Evolutionary conservation across 805 yeast genomes (phyloP).

Genomic region (Saccharomycopsis vini): DNA sequence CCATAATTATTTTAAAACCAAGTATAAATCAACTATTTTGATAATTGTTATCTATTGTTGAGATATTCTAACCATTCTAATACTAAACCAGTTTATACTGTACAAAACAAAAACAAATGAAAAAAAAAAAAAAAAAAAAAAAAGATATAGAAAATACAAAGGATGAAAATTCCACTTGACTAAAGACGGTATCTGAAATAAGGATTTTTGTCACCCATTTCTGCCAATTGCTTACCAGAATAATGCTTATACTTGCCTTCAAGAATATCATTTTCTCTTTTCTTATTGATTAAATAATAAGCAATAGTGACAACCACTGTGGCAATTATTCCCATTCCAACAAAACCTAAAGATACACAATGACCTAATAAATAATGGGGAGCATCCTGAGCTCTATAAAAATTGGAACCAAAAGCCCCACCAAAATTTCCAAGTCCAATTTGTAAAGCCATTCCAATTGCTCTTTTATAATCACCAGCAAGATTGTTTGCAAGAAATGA

Average conservation of each 20-base stretch:
- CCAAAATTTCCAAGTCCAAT: constrained; percentile 32
- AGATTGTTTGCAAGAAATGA: constrained; percentile 31
- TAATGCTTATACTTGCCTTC: constrained; percentile 27
- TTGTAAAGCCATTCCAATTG: constrained; percentile 32
- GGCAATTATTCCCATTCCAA: constrained; percentile 25
- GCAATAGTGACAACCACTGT: constrained; percentile 21
- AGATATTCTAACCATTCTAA: too few relatives aligned
- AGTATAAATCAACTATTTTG: too few relatives aligned
- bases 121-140: too few relatives aligned
- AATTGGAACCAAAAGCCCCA: constrained; percentile 29
- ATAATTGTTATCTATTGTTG: too few relatives aligned
- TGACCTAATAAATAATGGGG: constrained; percentile 28
- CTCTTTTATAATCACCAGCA: constrained; percentile 30
- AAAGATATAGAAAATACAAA: too few relatives aligned
- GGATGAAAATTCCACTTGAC: neutral
- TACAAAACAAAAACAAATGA: too few relatives aligned
- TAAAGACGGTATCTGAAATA: constrained; percentile 26
- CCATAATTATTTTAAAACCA: too few relatives aligned
- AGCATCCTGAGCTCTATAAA: constrained; percentile 25
- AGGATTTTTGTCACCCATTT: constrained; percentile 36
- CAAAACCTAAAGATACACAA: constrained; percentile 26
- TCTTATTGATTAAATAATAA: constrained; percentile 23
- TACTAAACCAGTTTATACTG: too few relatives aligned
- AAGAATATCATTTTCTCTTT: constrained; percentile 23
- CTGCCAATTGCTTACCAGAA: constrained; percentile 25